phyloP scores from a whole-genome alignment of 106 monocot species.

The Narthecium ossifragum region DNA sequence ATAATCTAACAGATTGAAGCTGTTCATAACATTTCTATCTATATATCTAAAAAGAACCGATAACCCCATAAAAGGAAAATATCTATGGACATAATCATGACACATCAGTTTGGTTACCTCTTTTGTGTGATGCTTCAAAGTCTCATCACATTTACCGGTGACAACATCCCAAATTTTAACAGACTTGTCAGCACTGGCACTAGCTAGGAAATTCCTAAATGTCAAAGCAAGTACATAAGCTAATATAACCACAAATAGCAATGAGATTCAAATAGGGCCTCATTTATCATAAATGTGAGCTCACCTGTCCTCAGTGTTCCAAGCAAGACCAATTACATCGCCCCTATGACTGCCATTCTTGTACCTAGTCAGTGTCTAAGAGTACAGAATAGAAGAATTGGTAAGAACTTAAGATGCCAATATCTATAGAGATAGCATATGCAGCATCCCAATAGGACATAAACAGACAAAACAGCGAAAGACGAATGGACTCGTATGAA shows the following conservation, averaged over 20 bases:
- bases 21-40: neutral
- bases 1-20: neutral
- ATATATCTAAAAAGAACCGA: too few relatives aligned
- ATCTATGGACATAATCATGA: too few relatives aligned
- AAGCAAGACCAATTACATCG: conserved; percentile 84
- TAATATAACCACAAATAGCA: neutral
- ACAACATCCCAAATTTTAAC: conserved; percentile 88
- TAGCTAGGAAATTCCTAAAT: conserved; percentile 87
- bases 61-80: neutral
- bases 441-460: too few relatives aligned
- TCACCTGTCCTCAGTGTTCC: conserved; percentile 93
- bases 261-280: neutral
- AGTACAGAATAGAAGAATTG: neutral
- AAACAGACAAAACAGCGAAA: neutral
- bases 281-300: conserved; percentile 4
- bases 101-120: conserved; percentile 62
- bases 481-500: neutral
- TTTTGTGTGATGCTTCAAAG: conserved; percentile 68
- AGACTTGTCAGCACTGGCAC: conserved; percentile 89
- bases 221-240: conserved; percentile 2
- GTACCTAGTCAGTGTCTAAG: conserved; percentile 50
- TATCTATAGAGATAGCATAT: neutral
- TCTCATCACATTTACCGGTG: conserved; percentile 61
- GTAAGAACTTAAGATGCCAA: neutral
- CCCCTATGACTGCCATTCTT: conserved; percentile 77